Percentiles rank a stretch among this genome's conserved stretches.
Conservation (phyloP, 1,284 basidiomycete genomes). For the Ustilago cynodontis region DNA sequence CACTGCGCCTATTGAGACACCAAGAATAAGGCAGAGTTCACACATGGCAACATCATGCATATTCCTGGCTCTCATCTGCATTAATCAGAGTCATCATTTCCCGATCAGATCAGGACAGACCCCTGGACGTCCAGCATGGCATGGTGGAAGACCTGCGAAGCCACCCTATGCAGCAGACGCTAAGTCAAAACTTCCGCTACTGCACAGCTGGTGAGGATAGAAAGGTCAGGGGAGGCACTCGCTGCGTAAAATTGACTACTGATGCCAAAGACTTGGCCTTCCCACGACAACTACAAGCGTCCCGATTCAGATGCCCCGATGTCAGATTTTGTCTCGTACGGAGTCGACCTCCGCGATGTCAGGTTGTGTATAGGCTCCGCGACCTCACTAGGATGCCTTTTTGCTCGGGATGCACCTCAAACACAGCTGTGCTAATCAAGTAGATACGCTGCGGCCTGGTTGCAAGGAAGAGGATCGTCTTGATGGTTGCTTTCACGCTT, state of each 20-base stretch:
- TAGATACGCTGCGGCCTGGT: not conserved
- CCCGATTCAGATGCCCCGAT: too few relatives aligned
- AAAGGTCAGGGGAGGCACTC: too few relatives aligned
- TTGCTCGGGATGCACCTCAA: not conserved
- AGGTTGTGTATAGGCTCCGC: too few relatives aligned
- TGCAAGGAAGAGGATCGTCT: not conserved
- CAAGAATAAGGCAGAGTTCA: not conserved
- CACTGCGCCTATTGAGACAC: not conserved
- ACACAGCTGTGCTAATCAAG: not conserved
- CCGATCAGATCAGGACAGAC: not conserved
- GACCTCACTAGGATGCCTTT: too few relatives aligned
- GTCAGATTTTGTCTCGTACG: too few relatives aligned
- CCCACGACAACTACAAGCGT: too few relatives aligned
- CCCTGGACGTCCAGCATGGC: not conserved
- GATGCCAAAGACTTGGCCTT: too few relatives aligned
- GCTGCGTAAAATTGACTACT: too few relatives aligned
- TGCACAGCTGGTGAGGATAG: too few relatives aligned
- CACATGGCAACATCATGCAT: constrained; percentile 8
- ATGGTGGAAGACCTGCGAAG: not conserved
- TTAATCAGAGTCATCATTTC: not conserved
- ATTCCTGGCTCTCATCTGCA: not conserved
- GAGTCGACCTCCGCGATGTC: too few relatives aligned
- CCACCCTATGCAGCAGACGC: too few relatives aligned
- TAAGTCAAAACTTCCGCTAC: too few relatives aligned
- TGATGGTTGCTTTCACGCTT: not conserved